Conservation (phyloP, 441 rosid genomes). For the Gossypium gossypioides region DNA sequence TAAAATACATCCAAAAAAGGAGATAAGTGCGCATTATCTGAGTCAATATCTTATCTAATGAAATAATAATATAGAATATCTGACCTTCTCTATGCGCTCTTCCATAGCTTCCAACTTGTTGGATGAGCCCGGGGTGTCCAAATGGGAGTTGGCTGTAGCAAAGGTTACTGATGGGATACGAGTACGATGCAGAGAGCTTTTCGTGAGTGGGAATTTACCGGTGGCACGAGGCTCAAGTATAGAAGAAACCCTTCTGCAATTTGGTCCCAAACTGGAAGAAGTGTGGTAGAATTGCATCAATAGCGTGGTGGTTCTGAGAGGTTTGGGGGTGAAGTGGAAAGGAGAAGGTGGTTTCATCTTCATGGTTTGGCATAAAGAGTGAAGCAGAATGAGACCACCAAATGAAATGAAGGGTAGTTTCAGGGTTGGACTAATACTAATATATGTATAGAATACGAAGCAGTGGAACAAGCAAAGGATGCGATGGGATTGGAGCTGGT, state of each 20-base stretch:
- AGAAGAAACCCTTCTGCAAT: constrained; percentile 3
- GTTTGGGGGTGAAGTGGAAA: background rate
- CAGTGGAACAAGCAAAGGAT: background rate
- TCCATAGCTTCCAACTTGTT: constrained; percentile 24
- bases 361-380: background rate
- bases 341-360: constrained; percentile 23
- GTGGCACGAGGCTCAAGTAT: background rate
- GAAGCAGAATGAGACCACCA: background rate
- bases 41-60: constrained; percentile 26
- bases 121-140: constrained; percentile 4
- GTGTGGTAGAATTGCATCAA: background rate
- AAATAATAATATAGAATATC: background rate
- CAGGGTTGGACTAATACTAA: background rate
- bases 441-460: background rate
- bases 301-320: constrained; percentile 9
- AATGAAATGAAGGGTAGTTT: background rate
- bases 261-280: background rate
- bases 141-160: constrained; percentile 10
- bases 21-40: background rate
- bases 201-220: constrained; percentile 15
- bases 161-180: constrained; percentile 2
- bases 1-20: background rate
- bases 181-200: constrained; percentile 12
- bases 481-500: background rate
- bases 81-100: constrained; percentile 45